These are phyloP conservation scores for Ustilago shanxiensis DNA, from an alignment of 1,284 basidiomycete genomes.

Conservation along the genomic window DNA sequence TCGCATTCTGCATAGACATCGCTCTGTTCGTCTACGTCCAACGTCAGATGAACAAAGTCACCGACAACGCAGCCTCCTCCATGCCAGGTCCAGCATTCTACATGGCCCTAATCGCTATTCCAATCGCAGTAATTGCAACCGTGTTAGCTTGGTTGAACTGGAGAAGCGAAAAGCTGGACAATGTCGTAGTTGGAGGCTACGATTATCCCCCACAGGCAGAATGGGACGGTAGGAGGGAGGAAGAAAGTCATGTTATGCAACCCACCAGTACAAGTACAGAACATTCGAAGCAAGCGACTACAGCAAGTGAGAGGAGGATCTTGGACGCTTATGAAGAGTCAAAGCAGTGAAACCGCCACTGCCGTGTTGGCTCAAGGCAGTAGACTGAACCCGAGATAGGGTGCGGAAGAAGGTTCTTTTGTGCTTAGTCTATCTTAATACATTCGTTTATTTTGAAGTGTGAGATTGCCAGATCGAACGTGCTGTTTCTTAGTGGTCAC, in stretches of 20 bases:
- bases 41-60: conserved; percentile 26
- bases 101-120: conserved; percentile 46
- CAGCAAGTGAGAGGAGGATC: conserved; percentile 24
- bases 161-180: conserved; percentile 18
- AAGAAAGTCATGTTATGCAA: conserved; percentile 17
- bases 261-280: conserved; percentile 19
- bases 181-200: conserved; percentile 21
- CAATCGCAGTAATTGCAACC: conserved; percentile 18
- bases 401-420: neutral
- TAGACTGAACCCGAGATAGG: neutral
- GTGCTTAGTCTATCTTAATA: too few species aligned
- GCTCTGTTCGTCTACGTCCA: conserved; percentile 42
- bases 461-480: too few species aligned
- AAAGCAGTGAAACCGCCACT: neutral
- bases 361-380: neutral
- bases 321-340: conserved; percentile 39
- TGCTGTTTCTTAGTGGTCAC: too few species aligned
- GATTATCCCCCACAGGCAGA: conserved; percentile 13
- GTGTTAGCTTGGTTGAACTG: conserved; percentile 25
- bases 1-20: conserved; percentile 44
- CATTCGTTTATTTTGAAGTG: neutral
- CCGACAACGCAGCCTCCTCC: neutral
- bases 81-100: conserved; percentile 44
- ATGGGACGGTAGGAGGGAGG: neutral
- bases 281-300: neutral